Evolutionary conservation across 2,329 filamentous ascomycete genomes (phyloP), one percentile per base, ranked within the genome.

Genomic region (Microcera coccophila): DNA sequence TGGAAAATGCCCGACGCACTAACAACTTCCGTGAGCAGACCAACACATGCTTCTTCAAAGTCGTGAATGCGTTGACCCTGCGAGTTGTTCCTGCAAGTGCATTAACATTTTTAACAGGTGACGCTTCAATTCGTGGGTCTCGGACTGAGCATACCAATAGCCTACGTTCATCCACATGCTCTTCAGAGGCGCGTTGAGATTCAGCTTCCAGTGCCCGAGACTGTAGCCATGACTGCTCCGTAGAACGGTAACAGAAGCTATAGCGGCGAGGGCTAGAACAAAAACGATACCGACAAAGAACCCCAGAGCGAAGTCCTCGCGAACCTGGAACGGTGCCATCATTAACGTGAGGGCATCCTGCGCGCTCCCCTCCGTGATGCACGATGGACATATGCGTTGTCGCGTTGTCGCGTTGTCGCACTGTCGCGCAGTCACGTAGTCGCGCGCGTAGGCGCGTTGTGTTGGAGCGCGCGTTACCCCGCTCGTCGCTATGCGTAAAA

Each of bases 151-250:
- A 56, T 70, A 72, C 78, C 78, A 82, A 46, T 76, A 81, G 1
- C 78, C 78, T 62, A 81, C 72, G 43, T 81, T 81, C 76, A 81
- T 81, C 77, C 78, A 82, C 76, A 80, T 77, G n/a, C 67, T 69
- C 4, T 58, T 53, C 2, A 70, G 62, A 1, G 72, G 70, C 1
- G 74, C 55, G 15, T 66, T 60, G 17, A 77, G 48, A 51, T 81
- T 78, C 37, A 81, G 68, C 47, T 75, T 70, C 48, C 75, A 78
- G 65, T 81, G 78, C 15, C 75, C 72, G 5, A 80, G 61, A 1
- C 72, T 70, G 49, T 80, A 80, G 11, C 61, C 46, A 38, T 64
- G 61, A 35, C 53, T 58, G 36, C 41, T 56, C 4, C 57, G 58
- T 26, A 66, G 41, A 12, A 55, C 38, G 1, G 45, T 35, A 2